These are phyloP conservation scores for Phaeolepiota aurea DNA, from an alignment of 768 basidiomycete species.

Conservation along the genomic window DNA sequence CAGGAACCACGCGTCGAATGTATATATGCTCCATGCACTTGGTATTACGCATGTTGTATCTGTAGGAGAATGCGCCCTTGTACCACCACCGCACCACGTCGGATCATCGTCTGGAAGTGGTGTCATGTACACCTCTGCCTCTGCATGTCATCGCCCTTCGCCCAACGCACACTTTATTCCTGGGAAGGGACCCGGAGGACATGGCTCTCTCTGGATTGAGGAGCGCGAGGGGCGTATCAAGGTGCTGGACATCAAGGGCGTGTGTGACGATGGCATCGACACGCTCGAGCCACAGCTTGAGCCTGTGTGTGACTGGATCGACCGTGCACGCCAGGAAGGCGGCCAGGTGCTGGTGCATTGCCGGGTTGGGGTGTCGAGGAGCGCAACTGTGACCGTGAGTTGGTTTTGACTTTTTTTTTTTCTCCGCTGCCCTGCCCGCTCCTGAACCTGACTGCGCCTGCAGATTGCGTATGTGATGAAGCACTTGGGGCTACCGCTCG, in stretches of 20 bases:
- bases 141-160: conserved; percentile 19
- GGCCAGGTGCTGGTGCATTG: conserved; percentile 95
- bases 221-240: conserved; percentile 85
- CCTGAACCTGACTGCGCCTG: not conserved
- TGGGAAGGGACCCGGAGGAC: conserved; percentile 39
- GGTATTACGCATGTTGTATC: conserved; percentile 97
- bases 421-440: conserved; percentile 1
- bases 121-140: conserved; percentile 7
- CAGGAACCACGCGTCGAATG: conserved; percentile 91
- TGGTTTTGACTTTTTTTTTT: too few relatives aligned
- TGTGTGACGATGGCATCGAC: conserved; percentile 96
- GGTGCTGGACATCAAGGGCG: conserved; percentile 85
- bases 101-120: conserved; percentile 6
- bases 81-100: conserved; percentile 58
- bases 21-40: conserved; percentile 90
- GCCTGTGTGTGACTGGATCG: conserved; percentile 91
- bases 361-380: conserved; percentile 96
- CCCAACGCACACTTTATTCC: conserved; percentile 26
- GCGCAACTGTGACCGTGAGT: conserved; percentile 84
- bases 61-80: conserved; percentile 89
- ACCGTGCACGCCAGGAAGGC: conserved; percentile 70
- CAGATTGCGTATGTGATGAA: conserved; percentile 98
- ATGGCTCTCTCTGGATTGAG: conserved; percentile 80
- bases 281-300: conserved; percentile 84
- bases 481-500: conserved; percentile 73